A percentile compares a stretch with the other conserved stretches of the same genome.
Conservation (phyloP, 202 grass and related monocot species). For the Cymbopogon flexuosus region DNA sequence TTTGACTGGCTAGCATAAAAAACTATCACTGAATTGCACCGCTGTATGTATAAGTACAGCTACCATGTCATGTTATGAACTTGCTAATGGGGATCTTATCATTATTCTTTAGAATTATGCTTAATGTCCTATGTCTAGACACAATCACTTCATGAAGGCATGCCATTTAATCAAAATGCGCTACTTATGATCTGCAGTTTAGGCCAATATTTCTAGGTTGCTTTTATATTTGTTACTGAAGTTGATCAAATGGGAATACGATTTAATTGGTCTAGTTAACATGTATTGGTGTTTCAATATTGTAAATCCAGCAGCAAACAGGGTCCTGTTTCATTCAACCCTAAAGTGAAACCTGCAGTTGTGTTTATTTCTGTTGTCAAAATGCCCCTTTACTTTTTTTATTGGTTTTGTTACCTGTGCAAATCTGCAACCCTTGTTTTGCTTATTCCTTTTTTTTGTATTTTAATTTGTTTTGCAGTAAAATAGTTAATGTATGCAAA, state of each 20-base stretch:
- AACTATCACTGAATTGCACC: neutral
- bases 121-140: neutral
- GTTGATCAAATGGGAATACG: conserved; percentile 3
- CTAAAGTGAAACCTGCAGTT: conserved; percentile 4
- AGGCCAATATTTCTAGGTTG: neutral
- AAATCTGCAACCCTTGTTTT: neutral
- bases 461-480: conserved; percentile 27
- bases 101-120: neutral
- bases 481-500: conserved; percentile 4
- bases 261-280: conserved; percentile 4
- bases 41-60: neutral
- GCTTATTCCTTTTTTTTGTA: neutral
- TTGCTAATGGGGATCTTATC: neutral
- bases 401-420: neutral
- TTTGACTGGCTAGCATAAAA: neutral
- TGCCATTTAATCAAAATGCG: neutral
- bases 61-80: neutral
- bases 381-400: neutral
- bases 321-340: neutral
- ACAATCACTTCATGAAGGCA: neutral
- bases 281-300: neutral
- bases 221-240: conserved; percentile 3
- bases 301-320: conserved; percentile 4
- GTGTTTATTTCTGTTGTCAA: neutral
- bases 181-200: neutral